phyloP scores from a whole-genome alignment of 2,329 filamentous ascomycete species.

The Ustilaginoidea virens region DNA sequence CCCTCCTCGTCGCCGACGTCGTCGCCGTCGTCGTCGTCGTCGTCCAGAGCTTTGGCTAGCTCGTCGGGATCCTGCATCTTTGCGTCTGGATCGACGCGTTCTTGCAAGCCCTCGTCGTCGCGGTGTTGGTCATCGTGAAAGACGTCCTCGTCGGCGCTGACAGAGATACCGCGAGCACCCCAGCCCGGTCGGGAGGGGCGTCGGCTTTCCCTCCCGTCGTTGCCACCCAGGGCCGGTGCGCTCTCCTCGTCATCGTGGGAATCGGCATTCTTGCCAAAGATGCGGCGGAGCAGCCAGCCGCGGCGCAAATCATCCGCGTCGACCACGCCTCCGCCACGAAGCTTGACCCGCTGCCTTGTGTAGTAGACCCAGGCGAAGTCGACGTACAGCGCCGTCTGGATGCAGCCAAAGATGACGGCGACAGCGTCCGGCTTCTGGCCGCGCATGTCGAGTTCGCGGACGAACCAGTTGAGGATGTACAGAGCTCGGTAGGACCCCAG shows the following conservation, averaged over 20 bases:
- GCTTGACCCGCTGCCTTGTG: slow-evolving; percentile 82
- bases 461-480: slow-evolving; percentile 87
- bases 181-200: slow-evolving; percentile 34
- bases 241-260: slow-evolving; percentile 48
- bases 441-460: slow-evolving; percentile 44
- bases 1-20: slow-evolving; percentile 34
- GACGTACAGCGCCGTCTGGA: slow-evolving; percentile 80
- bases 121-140: slow-evolving; percentile 33
- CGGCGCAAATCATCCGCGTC: slow-evolving; percentile 78
- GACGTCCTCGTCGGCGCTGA: slow-evolving; percentile 48
- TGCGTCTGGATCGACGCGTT: slow-evolving; percentile 41
- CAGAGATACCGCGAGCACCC: slow-evolving; percentile 49
- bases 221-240: slow-evolving; percentile 30
- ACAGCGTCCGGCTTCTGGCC: slow-evolving; percentile 50
- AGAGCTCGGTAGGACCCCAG: slow-evolving; percentile 78
- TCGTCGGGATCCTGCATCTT: slow-evolving; percentile 54
- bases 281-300: slow-evolving; percentile 67
- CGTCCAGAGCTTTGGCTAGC: slow-evolving; percentile 41
- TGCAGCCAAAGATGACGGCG: slow-evolving; percentile 68
- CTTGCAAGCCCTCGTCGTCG: slow-evolving; percentile 29
- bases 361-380: slow-evolving; percentile 98
- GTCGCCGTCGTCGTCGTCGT: slow-evolving; percentile 43
- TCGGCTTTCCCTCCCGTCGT: slow-evolving; percentile 14
- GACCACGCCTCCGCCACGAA: slow-evolving; percentile 71
- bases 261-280: slow-evolving; percentile 48